These are phyloP conservation scores for Neohortaea acidophila DNA, from an alignment of 495 filamentous ascomycete genomes.

Conservation along the genomic window DNA sequence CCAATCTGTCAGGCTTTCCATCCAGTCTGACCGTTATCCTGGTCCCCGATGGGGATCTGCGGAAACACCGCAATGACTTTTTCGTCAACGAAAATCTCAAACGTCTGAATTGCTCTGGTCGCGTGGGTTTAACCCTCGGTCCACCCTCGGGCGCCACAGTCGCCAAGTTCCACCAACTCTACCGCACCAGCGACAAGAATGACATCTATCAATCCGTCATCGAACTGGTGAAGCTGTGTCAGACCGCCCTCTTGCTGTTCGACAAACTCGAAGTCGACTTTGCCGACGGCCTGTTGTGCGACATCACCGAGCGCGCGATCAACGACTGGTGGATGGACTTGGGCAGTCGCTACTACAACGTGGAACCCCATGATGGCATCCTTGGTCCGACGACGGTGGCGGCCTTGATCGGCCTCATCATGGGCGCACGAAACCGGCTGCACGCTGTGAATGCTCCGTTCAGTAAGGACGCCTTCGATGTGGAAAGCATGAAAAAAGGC, in stretches of 20 bases:
- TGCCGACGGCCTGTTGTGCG: constrained; percentile 83
- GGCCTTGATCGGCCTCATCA: constrained; percentile 69
- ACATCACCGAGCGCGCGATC: constrained; percentile 79
- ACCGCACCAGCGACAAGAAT: constrained; percentile 69
- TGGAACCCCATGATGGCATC: constrained; percentile 83
- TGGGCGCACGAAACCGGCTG: constrained; percentile 79
- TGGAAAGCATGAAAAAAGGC: constrained; percentile 62
- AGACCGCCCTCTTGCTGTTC: constrained; percentile 76
- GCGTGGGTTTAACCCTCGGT: constrained; percentile 66
- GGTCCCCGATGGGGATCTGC: constrained; percentile 74
- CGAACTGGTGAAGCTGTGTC: constrained; percentile 85
- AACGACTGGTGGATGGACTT: constrained; percentile 95
- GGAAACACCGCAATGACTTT: constrained; percentile 66
- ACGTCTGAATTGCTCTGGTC: constrained; percentile 77
- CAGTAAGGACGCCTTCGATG: constrained; percentile 82
- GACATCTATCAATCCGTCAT: constrained; percentile 60
- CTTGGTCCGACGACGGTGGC: constrained; percentile 86
- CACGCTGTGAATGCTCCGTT: constrained; percentile 70
- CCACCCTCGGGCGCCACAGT: constrained; percentile 62
- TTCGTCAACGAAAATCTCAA: constrained; percentile 94
- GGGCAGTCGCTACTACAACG: constrained; percentile 74
- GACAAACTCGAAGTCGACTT: constrained; percentile 77
- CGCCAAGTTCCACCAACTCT: constrained; percentile 85
- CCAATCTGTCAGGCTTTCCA: constrained; percentile 80
- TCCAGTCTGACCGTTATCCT: constrained; percentile 76